Base-by-base conservation (phyloP, 176 grass and related monocot genomes). In the Alloteropsis semialata region DNA sequence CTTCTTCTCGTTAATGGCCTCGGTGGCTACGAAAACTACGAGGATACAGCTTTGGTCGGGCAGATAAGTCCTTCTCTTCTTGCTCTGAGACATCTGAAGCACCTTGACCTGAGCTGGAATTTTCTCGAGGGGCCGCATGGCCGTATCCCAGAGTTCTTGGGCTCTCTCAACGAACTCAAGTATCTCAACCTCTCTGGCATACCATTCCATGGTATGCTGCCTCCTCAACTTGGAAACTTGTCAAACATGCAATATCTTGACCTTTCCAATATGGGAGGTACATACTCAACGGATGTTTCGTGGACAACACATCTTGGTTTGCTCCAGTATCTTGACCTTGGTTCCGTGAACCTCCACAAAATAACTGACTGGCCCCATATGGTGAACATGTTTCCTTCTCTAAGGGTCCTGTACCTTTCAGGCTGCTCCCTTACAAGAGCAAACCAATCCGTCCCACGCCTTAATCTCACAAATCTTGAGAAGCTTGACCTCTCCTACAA, bases 21-120 rank as follows among this genome's bases (percentile, higher is more conserved):
- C n/a, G 73, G 19, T 19, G 34, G 14, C 3, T 6, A 7, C 1
- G 10, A 3, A 30, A 9, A 27, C 4, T 15, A 2, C 1, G 1
- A 42, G 0, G 0, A 8, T 3, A 24, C 2, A 22, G 5, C 42
- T 16, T 1, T 85, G 10, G 21, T 10, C 0, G 83, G 78, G 2
- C 14, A 90, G 78, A 82, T 90, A 53, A 72, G 55, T 46, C 42
- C n/a, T 10, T 54, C 78, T 13, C 1, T 86, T 59, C 78, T 83
- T 3, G 22, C 28, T 6, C 15, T 90, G 6, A 7, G 62, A 4
- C 54, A 58, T 25, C 43, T 86, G 0, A 4, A 21, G 3, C 3
- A 56, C 49, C 73, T 88, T 16, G 64, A 84, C 44, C 50, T 88
- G 0, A 84, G 86, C 21, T 0, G 0, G 0, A 75, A 84, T 16